These are phyloP conservation scores for Pythium angustatum DNA, from an alignment of 352 stramenopile genomes.

Conservation along the genomic window DNA sequence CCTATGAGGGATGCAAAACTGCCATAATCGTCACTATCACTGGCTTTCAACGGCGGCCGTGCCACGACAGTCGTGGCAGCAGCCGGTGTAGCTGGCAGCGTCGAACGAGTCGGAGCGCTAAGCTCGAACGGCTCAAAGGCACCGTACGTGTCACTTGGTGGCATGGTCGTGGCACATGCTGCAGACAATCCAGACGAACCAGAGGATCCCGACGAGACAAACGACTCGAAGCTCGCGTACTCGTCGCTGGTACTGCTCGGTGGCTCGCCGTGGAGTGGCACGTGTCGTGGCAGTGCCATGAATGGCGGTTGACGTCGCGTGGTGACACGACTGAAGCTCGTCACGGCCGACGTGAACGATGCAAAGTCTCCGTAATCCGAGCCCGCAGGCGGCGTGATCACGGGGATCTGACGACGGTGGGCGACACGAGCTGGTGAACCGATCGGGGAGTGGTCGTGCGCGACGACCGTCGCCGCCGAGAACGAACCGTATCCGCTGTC, in stretches of 20 bases:
- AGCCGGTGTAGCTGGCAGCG: no score
- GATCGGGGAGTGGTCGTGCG: conserved; percentile 9
- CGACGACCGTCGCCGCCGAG: conserved; percentile 17
- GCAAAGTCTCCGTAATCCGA: conserved; percentile 27
- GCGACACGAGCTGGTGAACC: conserved; percentile 14
- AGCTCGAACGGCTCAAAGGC: conserved; percentile 30
- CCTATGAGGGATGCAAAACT: conserved; percentile 39
- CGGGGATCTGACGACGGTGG: conserved; percentile 10
- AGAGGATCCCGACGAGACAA: not conserved
- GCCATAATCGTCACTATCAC: conserved; percentile 39
- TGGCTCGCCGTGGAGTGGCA: not conserved
- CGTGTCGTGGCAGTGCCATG: not conserved
- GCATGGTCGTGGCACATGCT: not conserved
- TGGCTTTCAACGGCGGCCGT: not conserved
- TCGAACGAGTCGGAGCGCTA: not conserved
- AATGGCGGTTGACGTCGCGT: not conserved
- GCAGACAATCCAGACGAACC: no score
- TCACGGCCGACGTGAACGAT: conserved; percentile 23
- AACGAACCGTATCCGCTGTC: conserved; percentile 22
- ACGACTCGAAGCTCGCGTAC: conserved; percentile 29
- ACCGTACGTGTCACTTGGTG: conserved; percentile 26
- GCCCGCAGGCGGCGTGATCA: conserved; percentile 20
- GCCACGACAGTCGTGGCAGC: not conserved
- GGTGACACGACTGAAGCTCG: conserved; percentile 16
- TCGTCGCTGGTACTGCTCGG: conserved; percentile 8